Base-by-base conservation (phyloP, 176 grass and related monocot genomes). In the Pharus latifolius region DNA sequence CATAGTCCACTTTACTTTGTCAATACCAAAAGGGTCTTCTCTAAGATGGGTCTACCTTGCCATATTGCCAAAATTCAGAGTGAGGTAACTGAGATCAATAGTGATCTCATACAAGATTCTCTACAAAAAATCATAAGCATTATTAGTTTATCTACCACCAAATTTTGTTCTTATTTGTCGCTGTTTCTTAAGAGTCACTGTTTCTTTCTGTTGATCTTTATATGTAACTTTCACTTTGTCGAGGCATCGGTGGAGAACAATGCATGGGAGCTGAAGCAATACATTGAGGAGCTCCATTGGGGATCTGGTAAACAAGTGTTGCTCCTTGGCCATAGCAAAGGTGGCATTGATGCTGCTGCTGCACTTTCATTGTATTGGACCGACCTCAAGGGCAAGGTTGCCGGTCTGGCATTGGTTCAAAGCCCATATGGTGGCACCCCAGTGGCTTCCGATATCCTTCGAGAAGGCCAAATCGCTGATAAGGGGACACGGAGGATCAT, bases 41-140 rank as follows among this genome's bases (percentile, higher is more conserved):
- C 83, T 10, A 97, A 85, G 62, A 97, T 97, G 94, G 89, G 94
- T 63, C 87, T 97, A 60, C 70, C 83, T 77, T 92, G 94, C 61
- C 94, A 92, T 73, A 87, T 92, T 77, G 89, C 88, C 41, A 97
- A 87, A 51, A 96, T 96, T 72, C 92, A 92, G 42, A 96, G 88
- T 11, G 92, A 92, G 88, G 92, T 92, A 88, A 81, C 9, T 46
- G 11, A 48, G 6, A 42, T 64, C 20, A 58, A 65, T n/a, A 67
- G 10, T 32, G 43, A 12, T 47, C 12, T 14, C 35, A 75, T 45
- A 7, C 55, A 25, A 50, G 4, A 6, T 40, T 43, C 45, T 38
- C 8, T 9, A n/a, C 8, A 9, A 38, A 9, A 38, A 38, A 9
- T 38, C 8, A 38, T 4, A 38, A 38, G 4, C 35, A 38, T 41